Evolutionary conservation across 2,329 filamentous ascomycete genomes (phyloP).

Genomic region (Cercospora sp.): DNA sequence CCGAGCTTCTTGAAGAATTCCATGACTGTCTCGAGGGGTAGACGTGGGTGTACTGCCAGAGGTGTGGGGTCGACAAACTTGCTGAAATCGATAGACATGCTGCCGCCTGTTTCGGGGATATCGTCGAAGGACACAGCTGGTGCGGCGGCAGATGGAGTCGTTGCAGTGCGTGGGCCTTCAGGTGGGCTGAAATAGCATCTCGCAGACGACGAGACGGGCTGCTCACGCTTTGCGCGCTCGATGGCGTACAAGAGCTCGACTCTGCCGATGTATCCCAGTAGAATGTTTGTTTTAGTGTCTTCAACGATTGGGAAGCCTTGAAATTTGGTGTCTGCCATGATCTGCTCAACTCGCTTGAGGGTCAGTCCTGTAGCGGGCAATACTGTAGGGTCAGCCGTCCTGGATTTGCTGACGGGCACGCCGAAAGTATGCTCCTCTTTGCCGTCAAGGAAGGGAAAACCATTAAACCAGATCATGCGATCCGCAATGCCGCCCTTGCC

Average conservation of each 20-base stretch:
- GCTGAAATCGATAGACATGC: slow-evolving; percentile 71
- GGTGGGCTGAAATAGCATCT: slow-evolving; percentile 69
- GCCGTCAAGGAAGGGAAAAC: slow-evolving; percentile 93
- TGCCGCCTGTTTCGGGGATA: slow-evolving; percentile 54
- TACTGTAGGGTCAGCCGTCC: slow-evolving; percentile 74
- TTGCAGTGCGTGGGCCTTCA: slow-evolving; percentile 27
- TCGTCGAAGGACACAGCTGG: slow-evolving; percentile 58
- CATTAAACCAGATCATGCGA: slow-evolving; percentile 98
- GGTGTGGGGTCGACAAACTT: slow-evolving; percentile 88
- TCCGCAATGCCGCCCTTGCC: slow-evolving; percentile 97
- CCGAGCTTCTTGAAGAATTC: slow-evolving; percentile 98
- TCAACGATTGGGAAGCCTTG: slow-evolving; percentile 94
- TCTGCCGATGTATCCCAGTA: slow-evolving; percentile 89
- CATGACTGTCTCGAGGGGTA: slow-evolving; percentile 96
- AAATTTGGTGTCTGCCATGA: slow-evolving; percentile 76
- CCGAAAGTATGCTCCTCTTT: slow-evolving; percentile 98
- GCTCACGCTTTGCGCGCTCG: slow-evolving; percentile 71
- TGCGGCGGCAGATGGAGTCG: slow-evolving; percentile 37
- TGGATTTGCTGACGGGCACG: slow-evolving; percentile 79
- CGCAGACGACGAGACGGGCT: slow-evolving; percentile 64
- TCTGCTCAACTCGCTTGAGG: slow-evolving; percentile 71
- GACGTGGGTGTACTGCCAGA: slow-evolving; percentile 83
- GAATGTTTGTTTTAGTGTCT: slow-evolving; percentile 64
- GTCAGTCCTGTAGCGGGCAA: slow-evolving; percentile 74
- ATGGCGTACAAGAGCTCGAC: slow-evolving; percentile 91